phyloP scores from a whole-genome alignment of 139 green algal species.

The Astrephomene gubernaculifera region DNA sequence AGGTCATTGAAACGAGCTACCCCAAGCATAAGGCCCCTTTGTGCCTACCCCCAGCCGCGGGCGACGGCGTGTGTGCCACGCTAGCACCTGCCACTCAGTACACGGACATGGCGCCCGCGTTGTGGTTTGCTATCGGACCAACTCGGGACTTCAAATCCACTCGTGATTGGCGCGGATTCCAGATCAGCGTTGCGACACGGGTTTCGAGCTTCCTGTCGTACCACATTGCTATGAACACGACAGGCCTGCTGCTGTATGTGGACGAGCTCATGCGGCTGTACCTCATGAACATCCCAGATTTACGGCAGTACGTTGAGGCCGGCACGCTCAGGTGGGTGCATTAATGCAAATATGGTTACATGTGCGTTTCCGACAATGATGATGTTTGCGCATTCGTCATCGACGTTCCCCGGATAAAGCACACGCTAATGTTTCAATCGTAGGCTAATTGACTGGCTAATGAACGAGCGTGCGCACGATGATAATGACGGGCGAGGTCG shows the following conservation, averaged over 20 bases:
- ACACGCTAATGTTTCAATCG: background rate
- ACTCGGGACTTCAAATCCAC: background rate
- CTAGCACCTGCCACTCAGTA: background rate
- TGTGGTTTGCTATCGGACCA: background rate
- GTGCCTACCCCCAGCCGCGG: background rate
- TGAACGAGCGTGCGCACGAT: background rate
- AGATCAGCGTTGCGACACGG: background rate
- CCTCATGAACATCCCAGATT: background rate
- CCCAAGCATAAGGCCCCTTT: background rate
- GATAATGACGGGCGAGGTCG: background rate
- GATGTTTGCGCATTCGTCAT: background rate
- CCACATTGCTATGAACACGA: background rate
- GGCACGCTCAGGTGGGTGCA: background rate
- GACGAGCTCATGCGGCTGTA: background rate
- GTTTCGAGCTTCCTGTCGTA: background rate
- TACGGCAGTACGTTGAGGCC: background rate
- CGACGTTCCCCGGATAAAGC: background rate
- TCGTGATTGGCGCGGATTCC: background rate
- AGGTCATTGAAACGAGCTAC: constrained; percentile 21
- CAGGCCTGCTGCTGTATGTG: constrained; percentile 1
- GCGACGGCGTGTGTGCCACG: background rate
- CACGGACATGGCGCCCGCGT: background rate
- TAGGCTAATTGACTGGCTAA: background rate
- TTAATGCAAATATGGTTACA: background rate
- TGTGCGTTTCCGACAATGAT: background rate